Percentiles rank a stretch among this genome's conserved stretches.
Evolutionary conservation across 2,329 filamentous ascomycete species (phyloP).

Genomic region (Nemania diffusa): DNA sequence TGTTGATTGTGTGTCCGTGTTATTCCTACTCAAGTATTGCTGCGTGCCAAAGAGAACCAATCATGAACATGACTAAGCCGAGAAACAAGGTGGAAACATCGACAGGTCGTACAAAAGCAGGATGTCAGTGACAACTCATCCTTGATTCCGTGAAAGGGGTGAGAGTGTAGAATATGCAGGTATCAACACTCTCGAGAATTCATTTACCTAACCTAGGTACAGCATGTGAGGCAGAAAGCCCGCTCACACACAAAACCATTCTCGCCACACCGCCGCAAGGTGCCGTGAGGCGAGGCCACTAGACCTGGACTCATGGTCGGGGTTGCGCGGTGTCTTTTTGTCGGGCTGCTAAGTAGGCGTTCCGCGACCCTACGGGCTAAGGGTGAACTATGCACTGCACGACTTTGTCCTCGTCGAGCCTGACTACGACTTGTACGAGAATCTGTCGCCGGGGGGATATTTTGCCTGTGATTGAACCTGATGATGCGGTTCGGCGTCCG

Average conservation of each 20-base stretch:
- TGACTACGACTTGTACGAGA: conserved; percentile 32
- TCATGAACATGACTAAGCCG: background rate
- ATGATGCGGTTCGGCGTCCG: conserved; percentile 14
- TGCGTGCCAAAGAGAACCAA: background rate
- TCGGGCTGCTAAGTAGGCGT: conserved; percentile 39
- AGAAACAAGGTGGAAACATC: background rate
- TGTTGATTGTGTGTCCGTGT: background rate
- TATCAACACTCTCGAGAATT: background rate
- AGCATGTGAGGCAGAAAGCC: conserved; percentile 70
- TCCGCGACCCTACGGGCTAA: conserved; percentile 41
- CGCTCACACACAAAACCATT: conserved; percentile 65
- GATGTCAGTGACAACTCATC: background rate
- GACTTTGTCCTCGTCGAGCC: conserved; percentile 19
- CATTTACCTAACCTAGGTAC: conserved; percentile 45
- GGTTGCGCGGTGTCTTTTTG: conserved; percentile 38
- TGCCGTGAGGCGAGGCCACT: conserved; percentile 28
- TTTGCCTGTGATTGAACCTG: conserved; percentile 3
- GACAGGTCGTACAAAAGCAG: background rate
- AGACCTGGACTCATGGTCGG: conserved; percentile 34
- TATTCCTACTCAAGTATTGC: background rate
- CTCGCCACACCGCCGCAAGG: conserved; percentile 58
- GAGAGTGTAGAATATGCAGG: background rate
- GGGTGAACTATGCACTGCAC: conserved; percentile 44
- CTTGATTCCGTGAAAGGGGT: background rate
- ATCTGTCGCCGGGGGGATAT: conserved; percentile 39